phyloP scores from a whole-genome alignment of 2,329 filamentous ascomycete species.

The Apiospora hydei region DNA sequence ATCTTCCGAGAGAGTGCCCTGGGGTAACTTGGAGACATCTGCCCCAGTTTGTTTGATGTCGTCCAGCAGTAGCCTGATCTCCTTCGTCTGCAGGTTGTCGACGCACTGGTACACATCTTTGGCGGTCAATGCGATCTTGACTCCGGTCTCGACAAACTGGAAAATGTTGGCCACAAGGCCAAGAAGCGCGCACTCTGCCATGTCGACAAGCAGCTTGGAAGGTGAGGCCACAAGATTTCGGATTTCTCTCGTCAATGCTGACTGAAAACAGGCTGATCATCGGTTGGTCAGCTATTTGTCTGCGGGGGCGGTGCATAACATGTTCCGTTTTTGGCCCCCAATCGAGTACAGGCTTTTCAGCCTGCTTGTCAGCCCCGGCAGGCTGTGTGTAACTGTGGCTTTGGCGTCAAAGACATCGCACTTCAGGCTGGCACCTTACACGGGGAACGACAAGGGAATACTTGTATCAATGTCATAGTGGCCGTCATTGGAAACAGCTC shows the following conservation, averaged over 20 bases:
- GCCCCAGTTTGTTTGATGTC: not conserved
- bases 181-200: conserved; percentile 1
- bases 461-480: no score
- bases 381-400: not conserved
- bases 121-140: not conserved
- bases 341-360: not conserved
- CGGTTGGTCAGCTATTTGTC: not conserved
- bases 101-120: not conserved
- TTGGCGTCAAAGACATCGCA: not conserved
- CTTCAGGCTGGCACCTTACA: not conserved
- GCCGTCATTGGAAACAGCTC: no score
- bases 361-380: not conserved
- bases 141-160: not conserved
- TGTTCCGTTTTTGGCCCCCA: not conserved
- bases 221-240: not conserved
- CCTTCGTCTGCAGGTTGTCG: not conserved
- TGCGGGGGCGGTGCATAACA: not conserved
- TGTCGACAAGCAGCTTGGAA: not conserved
- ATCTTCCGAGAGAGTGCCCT: not conserved
- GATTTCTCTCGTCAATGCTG: not conserved
- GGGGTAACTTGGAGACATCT: not conserved
- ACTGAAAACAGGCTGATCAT: not conserved
- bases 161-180: conserved; percentile 6
- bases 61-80: not conserved
- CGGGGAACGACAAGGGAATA: no score